phyloP scores from a whole-genome alignment of 75 land plant species.

The Larix kaempferi region DNA sequence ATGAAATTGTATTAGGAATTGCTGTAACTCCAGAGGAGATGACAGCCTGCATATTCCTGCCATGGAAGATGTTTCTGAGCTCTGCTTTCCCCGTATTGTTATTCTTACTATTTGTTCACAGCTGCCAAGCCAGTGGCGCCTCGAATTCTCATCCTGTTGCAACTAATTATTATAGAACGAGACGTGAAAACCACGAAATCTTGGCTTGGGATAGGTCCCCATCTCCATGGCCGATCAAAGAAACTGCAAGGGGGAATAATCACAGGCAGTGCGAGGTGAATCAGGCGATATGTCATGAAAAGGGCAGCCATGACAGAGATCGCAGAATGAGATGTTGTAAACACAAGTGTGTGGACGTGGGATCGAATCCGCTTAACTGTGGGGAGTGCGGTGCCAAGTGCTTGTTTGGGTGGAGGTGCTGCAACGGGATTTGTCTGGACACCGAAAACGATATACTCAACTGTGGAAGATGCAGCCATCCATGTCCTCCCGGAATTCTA shows the following conservation, averaged over 20 bases:
- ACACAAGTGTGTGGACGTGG: slow-evolving; percentile 42
- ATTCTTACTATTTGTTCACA: neutral
- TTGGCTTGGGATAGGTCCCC: neutral
- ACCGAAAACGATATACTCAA: slow-evolving; percentile 23
- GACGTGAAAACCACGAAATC: neutral
- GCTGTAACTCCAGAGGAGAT: neutral
- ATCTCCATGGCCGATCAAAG: neutral
- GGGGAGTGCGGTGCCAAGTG: slow-evolving; percentile 53
- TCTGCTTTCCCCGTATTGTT: neutral
- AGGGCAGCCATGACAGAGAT: neutral
- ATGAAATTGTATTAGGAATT: no score
- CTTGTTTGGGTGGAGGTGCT: slow-evolving; percentile 45
- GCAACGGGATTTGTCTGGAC: slow-evolving; percentile 39
- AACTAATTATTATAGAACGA: no score
- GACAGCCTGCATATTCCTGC: neutral
- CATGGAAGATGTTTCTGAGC: neutral
- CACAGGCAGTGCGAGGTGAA: neutral
- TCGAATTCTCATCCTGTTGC: neutral
- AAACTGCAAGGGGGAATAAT: no score
- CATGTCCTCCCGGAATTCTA: slow-evolving; percentile 21
- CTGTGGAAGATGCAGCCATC: slow-evolving; percentile 46
- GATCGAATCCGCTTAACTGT: slow-evolving; percentile 36
- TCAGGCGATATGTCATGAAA: neutral
- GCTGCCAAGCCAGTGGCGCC: neutral
- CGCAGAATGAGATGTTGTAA: slow-evolving; percentile 29